Conservation (phyloP, 1,139 yeast species). For the Saccharomyces hybrid region DNA sequence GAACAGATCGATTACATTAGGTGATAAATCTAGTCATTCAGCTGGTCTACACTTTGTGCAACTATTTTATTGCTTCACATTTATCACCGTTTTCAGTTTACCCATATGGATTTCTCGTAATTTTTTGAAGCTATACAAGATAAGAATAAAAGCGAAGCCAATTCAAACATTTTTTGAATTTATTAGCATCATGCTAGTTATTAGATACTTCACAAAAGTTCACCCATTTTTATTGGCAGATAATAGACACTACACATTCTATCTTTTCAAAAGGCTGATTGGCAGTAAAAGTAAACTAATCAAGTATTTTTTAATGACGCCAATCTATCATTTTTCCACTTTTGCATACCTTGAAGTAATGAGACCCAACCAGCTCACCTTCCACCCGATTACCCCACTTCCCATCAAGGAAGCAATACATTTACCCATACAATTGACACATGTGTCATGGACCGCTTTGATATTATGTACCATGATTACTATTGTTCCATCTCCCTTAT, state of each 20-base stretch:
- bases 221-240: constrained; percentile 93
- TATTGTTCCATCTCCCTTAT: constrained; percentile 78
- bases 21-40: constrained; percentile 80
- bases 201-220: constrained; percentile 58
- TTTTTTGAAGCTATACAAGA: constrained; percentile 35
- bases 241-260: constrained; percentile 88
- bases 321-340: constrained; percentile 64
- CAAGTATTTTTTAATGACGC: constrained; percentile 40
- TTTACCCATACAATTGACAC: constrained; percentile 36
- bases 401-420: constrained; percentile 32
- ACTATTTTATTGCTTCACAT: constrained; percentile 65
- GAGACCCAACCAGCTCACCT: constrained; percentile 32
- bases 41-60: constrained; percentile 71
- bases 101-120: constrained; percentile 56
- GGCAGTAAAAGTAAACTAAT: constrained; percentile 35
- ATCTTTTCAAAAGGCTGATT: constrained; percentile 63
- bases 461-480: constrained; percentile 50
- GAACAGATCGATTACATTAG: constrained; percentile 75
- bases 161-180: constrained; percentile 29
- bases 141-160: constrained; percentile 26
- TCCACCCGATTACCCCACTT: constrained; percentile 31
- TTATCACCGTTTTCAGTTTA: constrained; percentile 54
- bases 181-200: constrained; percentile 40
- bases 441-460: constrained; percentile 42
- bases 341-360: constrained; percentile 41